Evolutionary conservation across 129 eudicot species (phyloP).

Genomic region (Logfia minima): DNA sequence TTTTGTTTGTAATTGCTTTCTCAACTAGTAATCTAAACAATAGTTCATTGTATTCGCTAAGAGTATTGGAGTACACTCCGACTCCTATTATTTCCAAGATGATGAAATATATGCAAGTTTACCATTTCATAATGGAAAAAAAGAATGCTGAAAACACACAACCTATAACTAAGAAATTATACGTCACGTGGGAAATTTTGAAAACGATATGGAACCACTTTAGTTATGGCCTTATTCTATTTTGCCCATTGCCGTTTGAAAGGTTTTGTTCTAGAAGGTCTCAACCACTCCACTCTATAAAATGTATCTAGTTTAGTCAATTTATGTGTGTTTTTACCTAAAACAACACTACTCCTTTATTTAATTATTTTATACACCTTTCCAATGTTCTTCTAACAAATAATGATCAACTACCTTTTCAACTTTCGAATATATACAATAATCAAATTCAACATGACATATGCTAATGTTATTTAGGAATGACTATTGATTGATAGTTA

Average conservation of each 20-base stretch:
- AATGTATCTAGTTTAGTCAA: slow-evolving; percentile 19
- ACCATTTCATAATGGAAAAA: not conserved
- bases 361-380: not conserved
- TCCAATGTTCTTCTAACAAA: not conserved
- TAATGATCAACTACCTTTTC: not conserved
- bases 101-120: no score
- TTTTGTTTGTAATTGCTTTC: no score
- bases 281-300: slow-evolving; percentile 39
- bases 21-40: no score
- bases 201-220: not conserved
- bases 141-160: not conserved
- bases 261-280: slow-evolving; percentile 38
- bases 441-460: not conserved
- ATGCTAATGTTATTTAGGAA: not conserved
- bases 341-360: not conserved
- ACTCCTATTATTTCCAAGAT: no score
- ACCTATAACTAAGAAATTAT: not conserved
- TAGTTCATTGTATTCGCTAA: no score
- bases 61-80: no score
- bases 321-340: slow-evolving; percentile 15
- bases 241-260: not conserved
- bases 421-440: not conserved
- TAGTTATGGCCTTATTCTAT: not conserved
- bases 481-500: no score
- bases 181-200: not conserved